Evolutionary conservation across 1,284 basidiomycete genomes (phyloP), one percentile per base, ranked within the genome.

Genomic region (Cryptococcus neoformans): DNA sequence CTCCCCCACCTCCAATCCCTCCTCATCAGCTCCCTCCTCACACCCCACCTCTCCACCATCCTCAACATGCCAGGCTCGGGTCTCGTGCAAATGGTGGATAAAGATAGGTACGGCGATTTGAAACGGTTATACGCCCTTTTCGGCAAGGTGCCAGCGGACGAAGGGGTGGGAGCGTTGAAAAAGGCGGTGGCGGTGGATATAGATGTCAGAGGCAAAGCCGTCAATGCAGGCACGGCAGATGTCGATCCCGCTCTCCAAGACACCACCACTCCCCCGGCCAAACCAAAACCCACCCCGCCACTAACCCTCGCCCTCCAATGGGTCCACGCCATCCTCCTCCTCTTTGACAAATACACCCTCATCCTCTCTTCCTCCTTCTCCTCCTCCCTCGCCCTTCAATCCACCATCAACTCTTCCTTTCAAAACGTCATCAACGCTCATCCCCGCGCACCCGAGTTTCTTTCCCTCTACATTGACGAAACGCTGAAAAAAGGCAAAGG

Each of bases 391-490:
- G 86, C 88, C 12, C 73, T 98, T 1, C 93, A 96, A 76, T 87
- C 86, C 54, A 82, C 87, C 12, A 81, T 96, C 57, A 93, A 94
- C 68, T 92, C 96, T 80, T 92, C 93, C 0, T 98, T 98, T 68
- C 88, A 90, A 73, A 84, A 86, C 0, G 96, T 99, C 75, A 87
- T 99, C 73, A 98, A 99, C 76, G 80, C 83, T 41, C 93, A 98
- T 70, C 83, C 85, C 49, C 89, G 90, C 65, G 85, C 92, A 8
- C 87, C 96, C 2, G 96, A 99, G 70, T 99, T 87, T 74, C 91
- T 98, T 51, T 99, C 95, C 2, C 80, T 99, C 56, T 99, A 92
- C 78, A 94, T 99, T 62, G 96, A 99, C 69, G 95, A 99, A 66
- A 89, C 99, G 73, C 82, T 99, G 42, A 94, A 90, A 78, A 92